Evolutionary conservation across 2,329 filamentous ascomycete species (phyloP).

Genomic region (Hypoxylon sp.): DNA sequence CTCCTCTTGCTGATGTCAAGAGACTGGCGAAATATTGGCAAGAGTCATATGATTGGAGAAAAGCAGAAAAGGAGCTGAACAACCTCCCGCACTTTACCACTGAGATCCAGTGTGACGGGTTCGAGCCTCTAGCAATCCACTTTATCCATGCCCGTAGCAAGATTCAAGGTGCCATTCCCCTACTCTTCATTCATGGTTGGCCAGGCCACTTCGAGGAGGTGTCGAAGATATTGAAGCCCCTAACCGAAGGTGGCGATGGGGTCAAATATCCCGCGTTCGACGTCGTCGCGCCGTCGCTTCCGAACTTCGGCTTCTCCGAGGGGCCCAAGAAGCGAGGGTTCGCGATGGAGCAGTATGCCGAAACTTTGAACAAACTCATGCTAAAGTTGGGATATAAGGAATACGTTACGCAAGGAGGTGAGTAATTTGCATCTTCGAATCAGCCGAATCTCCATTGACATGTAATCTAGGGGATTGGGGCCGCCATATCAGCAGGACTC

Average conservation of each 20-base stretch:
- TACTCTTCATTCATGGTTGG: conserved; percentile 60
- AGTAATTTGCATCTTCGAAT: not conserved
- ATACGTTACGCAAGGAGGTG: conserved; percentile 61
- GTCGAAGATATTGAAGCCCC: conserved; percentile 70
- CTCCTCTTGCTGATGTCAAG: conserved; percentile 56
- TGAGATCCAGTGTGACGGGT: conserved; percentile 57
- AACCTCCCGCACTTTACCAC: conserved; percentile 56
- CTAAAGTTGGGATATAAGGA: conserved; percentile 73
- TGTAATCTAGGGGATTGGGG: conserved; percentile 75
- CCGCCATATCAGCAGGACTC: conserved; percentile 73
- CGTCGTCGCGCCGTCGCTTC: conserved; percentile 71
- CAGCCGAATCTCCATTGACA: not conserved
- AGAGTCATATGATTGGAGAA: conserved; percentile 56
- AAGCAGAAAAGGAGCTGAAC: conserved; percentile 56
- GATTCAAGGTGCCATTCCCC: conserved; percentile 52
- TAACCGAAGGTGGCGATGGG: conserved; percentile 56
- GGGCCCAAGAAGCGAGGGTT: conserved; percentile 67
- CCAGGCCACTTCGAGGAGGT: conserved; percentile 80
- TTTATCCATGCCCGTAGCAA: conserved; percentile 57
- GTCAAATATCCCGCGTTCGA: conserved; percentile 63
- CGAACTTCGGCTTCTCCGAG: conserved; percentile 66
- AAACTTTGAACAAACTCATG: conserved; percentile 79
- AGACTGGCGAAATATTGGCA: conserved; percentile 56
- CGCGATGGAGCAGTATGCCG: conserved; percentile 71
- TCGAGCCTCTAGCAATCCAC: conserved; percentile 57